Base-by-base conservation (phyloP, 73 alveolate species). In the Effrenium voratum region DNA sequence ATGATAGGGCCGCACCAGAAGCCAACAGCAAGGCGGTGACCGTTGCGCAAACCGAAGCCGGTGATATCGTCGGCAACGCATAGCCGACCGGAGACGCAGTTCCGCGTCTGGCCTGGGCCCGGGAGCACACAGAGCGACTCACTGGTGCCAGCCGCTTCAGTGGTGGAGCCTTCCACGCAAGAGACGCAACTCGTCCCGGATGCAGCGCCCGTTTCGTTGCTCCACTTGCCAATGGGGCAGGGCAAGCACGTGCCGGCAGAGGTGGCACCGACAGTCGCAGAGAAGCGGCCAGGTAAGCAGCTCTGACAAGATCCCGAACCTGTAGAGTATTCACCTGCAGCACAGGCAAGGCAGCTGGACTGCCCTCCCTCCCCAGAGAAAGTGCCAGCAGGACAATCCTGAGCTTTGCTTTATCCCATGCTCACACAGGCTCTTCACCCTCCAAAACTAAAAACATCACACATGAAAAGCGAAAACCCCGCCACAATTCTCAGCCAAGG, bases 141-240 rank as follows among this genome's bases (percentile, higher is more conserved):
- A 30, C 46, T 68, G 40, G 63, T 22, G 28, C 76, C 52, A 2
- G 43, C 96, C 1, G 63, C 24, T 3, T 41, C 45, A 3, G 96
- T 88, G 44, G 96, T 88, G 72, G 96, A 88, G 26, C 96, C 96
- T 47, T 70, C 38, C 34, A 46, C 57, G 45, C 97, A 90, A 45
- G 75, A 44, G 43, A 68, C 5, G 45, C 97, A 90, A 0, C 87
- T 52, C 22, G 55, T 36, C 16, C 12, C 22, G 59, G 19, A 5
- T 40, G 50, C 5, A 36, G 97, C 97, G 3, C 86, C 97, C 1
- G 77, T 36, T 24, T 47, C 22, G 55, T 90, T 52, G 6, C 87
- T 46, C 97, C 97, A 90, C 40, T 41, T 90, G 55, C 97, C 97
- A n/a, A 55, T 28, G 19, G 82, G 57, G 66, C 97, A 90, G 76